Evolutionary conservation across 305 asterid genomes (phyloP).

Genomic region (Fraxinus sp.): DNA sequence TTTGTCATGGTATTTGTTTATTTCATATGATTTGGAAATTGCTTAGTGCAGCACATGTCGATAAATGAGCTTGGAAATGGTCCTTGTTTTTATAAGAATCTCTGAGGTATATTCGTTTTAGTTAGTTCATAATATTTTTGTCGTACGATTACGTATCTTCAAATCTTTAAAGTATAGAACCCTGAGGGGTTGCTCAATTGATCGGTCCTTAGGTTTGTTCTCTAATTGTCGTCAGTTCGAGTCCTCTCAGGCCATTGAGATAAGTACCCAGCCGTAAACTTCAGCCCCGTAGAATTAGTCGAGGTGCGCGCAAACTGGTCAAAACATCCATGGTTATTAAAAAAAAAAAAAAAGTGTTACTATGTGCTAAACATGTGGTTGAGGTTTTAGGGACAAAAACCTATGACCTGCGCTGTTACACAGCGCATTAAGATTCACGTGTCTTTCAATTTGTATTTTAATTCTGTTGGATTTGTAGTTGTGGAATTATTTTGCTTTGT

Average conservation of each 20-base stretch:
- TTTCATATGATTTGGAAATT: conserved; percentile 25
- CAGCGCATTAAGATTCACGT: not conserved
- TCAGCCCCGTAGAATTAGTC: too few species aligned
- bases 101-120: not conserved
- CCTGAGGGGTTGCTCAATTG: too few species aligned
- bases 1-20: conserved; percentile 30
- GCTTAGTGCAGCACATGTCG: conserved; percentile 30
- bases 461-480: not conserved
- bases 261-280: too few species aligned
- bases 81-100: not conserved
- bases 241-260: too few species aligned
- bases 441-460: not conserved
- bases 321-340: too few species aligned
- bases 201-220: too few species aligned
- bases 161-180: not conserved
- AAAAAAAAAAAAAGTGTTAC: not conserved
- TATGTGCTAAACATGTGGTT: not conserved
- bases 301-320: too few species aligned
- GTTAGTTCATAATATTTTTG: conserved; percentile 16
- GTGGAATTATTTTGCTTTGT: not conserved
- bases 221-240: too few species aligned
- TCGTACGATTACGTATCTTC: not conserved
- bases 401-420: not conserved
- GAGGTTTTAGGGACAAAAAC: not conserved
- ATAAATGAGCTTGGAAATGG: conserved; percentile 14